Evolutionary conservation across 352 stramenopile genomes (phyloP), one percentile per base, ranked within the genome.

Genomic region (Pythium biforme): DNA sequence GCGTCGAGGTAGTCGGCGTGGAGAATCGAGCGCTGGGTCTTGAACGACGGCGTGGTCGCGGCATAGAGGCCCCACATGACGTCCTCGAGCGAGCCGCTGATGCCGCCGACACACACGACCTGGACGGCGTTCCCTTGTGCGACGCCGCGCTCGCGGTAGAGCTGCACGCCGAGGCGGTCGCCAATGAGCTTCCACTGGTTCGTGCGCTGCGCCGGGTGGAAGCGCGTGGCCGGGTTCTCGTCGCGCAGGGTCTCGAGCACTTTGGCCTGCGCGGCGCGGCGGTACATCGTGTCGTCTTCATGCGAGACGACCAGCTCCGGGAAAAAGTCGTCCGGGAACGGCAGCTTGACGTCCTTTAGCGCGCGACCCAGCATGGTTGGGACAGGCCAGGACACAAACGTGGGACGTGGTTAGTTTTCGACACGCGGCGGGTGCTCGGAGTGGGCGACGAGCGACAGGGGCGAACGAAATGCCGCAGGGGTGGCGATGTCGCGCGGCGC

Each of bases 321-420:
- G 66, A 89, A 89, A 61, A 89, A 89, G 55, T 88, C 75, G 49
- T 84, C 76, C 51, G 80, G 80, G 46, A 88, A 80, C 45, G 80
- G 80, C 23, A 89, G 66, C 64, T 76, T 76, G 29, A 86, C 76
- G 59, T 89, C 80, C 58, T 85, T 87, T 27, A 86, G 66, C 39
- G 81, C 77, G 52, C 80, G 80, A 25, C 66, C 56, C 54, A 89
- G 69, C 79, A 87, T 89, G 37, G 12, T 43, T 12, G 37, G 37
- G 37, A 43, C n/a, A 43, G 37, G 37, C 37, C 37, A 7, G 37
- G 37, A 43, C 15, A 26, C n/a, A n/a, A n/a, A n/a, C n/a, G 46
- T 52, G 23, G 46, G 50, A 43, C 31, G 3, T 4, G 45, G 34
- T 58, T 56, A 27, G 50, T 45, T 45, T 45, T 46, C 27, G 50